Evolutionary conservation across 2,329 filamentous ascomycete species (phyloP), one percentile per base, ranked within the genome.

Genomic region (Chaetomium globosum): DNA sequence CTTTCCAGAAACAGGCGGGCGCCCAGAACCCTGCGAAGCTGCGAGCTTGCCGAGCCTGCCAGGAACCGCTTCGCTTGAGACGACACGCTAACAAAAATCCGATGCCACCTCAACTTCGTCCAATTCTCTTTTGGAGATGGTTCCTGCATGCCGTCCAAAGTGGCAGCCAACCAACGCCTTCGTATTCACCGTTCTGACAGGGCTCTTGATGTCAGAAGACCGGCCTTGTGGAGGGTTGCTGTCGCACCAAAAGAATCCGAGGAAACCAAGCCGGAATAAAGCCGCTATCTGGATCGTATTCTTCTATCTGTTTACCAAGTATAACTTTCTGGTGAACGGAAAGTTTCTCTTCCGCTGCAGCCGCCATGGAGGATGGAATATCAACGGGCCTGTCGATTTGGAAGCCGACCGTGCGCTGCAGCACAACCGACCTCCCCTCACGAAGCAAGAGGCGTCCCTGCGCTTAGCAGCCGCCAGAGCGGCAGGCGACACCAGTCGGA

Each of bases 331-430:
- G 12, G 9, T 12, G 12, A 49, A 23, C 60, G 65, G 56, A 65
- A 46, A 56, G 31, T 19, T 13, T 13, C 23, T 12, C 26, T 57
- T 65, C 66, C 58, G 64, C 61, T 65, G 61, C 61, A 58, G 28
- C 49, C 19, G 28, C 61, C 26, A 49, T 39, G 61, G 61, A 16
- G 39, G 16, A 10, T 54, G 55, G 43, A 46, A 58, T 23, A 49
- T 26, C 26, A 19, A 49, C 31, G n/a, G 19, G 60, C 12, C 19
- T 48, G 46, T n/a, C 46, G 46, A 48, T 48, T 65, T 54, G 28
- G 53, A 66, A 62, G 26, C 56, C 56, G 61, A 16, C 66, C 61
- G 62, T 68, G 66, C 66, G 39, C 48, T 66, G 66, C 64, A 66
- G 59, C 52, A 36, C 57, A 26, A 48, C 4, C 36, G 33, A 36